Conservation (phyloP, 352 stramenopile species). For the Pythium phragmitis region DNA sequence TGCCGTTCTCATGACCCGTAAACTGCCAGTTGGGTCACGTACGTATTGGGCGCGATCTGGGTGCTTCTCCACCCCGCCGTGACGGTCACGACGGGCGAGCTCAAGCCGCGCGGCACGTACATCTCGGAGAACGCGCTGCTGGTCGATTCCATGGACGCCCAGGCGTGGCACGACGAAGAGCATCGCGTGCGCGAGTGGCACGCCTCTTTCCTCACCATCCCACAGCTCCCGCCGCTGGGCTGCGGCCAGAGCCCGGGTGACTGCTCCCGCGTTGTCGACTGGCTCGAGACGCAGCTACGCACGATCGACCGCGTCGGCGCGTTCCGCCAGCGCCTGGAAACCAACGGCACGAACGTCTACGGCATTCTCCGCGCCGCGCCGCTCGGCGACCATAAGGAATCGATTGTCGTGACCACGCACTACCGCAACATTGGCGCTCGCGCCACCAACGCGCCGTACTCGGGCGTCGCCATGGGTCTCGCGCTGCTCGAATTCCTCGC, state of each 20-base stretch:
- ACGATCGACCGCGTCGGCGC: constrained; percentile 55
- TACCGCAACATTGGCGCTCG: constrained; percentile 52
- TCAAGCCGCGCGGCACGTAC: constrained; percentile 84
- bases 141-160: constrained; percentile 66
- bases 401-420: constrained; percentile 70
- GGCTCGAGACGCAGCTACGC: constrained; percentile 57
- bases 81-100: constrained; percentile 81
- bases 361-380: constrained; percentile 76
- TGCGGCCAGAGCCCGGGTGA: constrained; percentile 35
- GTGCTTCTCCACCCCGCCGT: constrained; percentile 71
- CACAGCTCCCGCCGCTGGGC: constrained; percentile 30
- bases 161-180: constrained; percentile 40
- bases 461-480: constrained; percentile 55
- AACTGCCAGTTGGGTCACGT: constrained; percentile 56
- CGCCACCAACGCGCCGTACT: constrained; percentile 38
- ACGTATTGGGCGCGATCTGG: constrained; percentile 70
- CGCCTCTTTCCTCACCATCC: constrained; percentile 36
- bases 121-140: constrained; percentile 89
- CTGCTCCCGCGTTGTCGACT: constrained; percentile 49
- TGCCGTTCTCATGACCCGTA: neutral
- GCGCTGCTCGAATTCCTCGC: constrained; percentile 61
- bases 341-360: constrained; percentile 65
- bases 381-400: constrained; percentile 73
- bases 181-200: constrained; percentile 35
- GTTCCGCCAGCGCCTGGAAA: constrained; percentile 54